A percentile compares a stretch with the other conserved stretches of the same genome.
Conservation (phyloP, 2,329 filamentous ascomycete genomes). For the Sporothrix brasiliensis region DNA sequence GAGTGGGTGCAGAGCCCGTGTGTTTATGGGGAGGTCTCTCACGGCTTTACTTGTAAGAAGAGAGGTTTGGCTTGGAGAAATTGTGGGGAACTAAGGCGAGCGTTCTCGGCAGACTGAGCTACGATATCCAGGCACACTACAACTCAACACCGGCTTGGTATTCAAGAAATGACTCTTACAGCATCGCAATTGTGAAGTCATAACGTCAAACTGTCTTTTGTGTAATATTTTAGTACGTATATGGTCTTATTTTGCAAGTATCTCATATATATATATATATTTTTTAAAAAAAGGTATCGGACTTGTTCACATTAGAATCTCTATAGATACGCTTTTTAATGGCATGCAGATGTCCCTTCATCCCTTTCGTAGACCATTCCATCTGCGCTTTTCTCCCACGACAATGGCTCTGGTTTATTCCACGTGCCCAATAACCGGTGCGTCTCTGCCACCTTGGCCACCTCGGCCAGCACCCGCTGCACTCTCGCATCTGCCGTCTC, state of each 20-base stretch:
- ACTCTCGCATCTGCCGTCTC: constrained; percentile 60
- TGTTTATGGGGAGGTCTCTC: background rate
- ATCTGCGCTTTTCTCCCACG: background rate
- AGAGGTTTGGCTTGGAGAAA: constrained; percentile 21
- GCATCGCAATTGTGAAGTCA: too few species aligned
- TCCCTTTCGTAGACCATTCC: background rate
- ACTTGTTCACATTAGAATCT: too few species aligned
- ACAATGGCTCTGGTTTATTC: constrained; percentile 45
- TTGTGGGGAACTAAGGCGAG: constrained; percentile 23
- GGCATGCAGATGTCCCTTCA: background rate
- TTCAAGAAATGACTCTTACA: background rate
- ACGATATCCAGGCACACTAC: background rate
- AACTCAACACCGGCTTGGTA: background rate
- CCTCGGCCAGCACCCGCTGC: constrained; percentile 60
- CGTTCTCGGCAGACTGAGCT: background rate
- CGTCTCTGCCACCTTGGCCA: constrained; percentile 60
- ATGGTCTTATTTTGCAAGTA: too few species aligned
- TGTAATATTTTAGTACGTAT: too few species aligned
- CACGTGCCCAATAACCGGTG: constrained; percentile 74
- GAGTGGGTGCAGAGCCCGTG: background rate
- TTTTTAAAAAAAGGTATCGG: background rate
- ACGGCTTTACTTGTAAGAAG: constrained; percentile 1
- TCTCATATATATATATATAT: too few species aligned
- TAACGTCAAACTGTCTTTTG: too few species aligned
- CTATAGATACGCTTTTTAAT: background rate